Base-by-base conservation (phyloP, 768 basidiomycete species). In the Leccinum incarnatum region DNA sequence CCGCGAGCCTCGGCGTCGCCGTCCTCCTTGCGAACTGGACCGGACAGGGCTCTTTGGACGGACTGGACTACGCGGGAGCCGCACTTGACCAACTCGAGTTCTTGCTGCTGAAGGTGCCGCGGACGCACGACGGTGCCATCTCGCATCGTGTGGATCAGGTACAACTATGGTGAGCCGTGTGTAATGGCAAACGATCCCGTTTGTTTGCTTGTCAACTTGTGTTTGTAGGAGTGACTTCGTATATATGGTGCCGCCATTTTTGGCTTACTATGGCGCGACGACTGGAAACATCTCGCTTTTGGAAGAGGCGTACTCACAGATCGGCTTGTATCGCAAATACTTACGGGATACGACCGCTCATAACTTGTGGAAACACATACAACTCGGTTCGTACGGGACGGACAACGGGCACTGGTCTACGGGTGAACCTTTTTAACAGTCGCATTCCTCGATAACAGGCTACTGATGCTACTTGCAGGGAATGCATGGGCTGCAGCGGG, bases 401-500 rank as follows among this genome's bases (percentile, higher is more conserved):
- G 92, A 95, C 63, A 64, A 74, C 4, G 90, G 91, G 0, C 86
- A 89, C 65, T 95, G 91, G 91, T 83, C 88, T 1, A 92, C 92
- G 4, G 89, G 89, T 86, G 50, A 52, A 14, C 1, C 10, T 47
- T 14, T n/a, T 54, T 10, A 29, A 29, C 29, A 29, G 1, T 14
- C 11, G 17, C 12, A n/a, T 51, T 12, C 8, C 32, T 37, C 2
- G 11, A 6, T 19, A 42, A 42, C n/a, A 11, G 10, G 10, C n/a
- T 42, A 0, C n/a, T 42, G n/a, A 42, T 42, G 9, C 10, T 32
- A n/a, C 4, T 42, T 11, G 4, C 51, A 89, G 93, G 93, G 0
- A 94, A 95, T 57, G 93, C 78, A 3, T 96, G 94, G 94, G 94
- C 89, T 0, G 91, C 91, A 0, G 88, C 85, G 17, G 93, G 94